phyloP scores from a whole-genome alignment of 1,139 yeast genomes.

The Entelexis paramagnoliae region DNA sequence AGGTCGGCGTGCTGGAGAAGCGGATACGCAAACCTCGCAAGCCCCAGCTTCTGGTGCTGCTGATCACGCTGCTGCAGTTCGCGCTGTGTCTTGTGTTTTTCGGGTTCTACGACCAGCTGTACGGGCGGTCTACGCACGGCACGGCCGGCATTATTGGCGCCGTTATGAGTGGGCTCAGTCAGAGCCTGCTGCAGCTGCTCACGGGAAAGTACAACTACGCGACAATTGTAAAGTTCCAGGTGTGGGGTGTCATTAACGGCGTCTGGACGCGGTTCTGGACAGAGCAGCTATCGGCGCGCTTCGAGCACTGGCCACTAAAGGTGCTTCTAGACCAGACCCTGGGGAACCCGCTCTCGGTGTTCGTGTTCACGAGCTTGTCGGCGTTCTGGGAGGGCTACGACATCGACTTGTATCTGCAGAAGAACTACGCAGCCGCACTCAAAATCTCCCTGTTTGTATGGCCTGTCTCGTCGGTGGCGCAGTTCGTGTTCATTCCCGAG shows the following conservation, averaged over 20 bases:
- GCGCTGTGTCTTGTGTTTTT: constrained; percentile 19
- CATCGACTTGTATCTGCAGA: constrained; percentile 29
- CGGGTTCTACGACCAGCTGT: constrained; percentile 25
- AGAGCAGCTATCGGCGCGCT: constrained; percentile 26
- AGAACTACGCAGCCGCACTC: constrained; percentile 27
- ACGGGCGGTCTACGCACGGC: constrained; percentile 27
- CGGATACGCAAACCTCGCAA: constrained; percentile 22
- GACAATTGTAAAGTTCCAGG: constrained; percentile 30
- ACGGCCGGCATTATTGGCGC: constrained; percentile 31
- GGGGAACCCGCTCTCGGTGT: constrained; percentile 32
- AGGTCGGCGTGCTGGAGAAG: constrained; percentile 23
- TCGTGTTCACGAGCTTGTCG: constrained; percentile 29
- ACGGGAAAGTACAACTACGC: constrained; percentile 22
- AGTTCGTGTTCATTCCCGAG: constrained; percentile 29
- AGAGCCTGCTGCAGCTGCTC: constrained; percentile 30
- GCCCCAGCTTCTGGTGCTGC: constrained; percentile 17
- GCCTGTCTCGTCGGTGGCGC: constrained; percentile 32
- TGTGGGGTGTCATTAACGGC: constrained; percentile 34
- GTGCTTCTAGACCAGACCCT: constrained; percentile 30
- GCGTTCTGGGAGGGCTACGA: constrained; percentile 34
- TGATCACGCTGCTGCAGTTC: constrained; percentile 16
- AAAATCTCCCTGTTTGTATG: constrained; percentile 31
- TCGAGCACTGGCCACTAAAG: constrained; percentile 25
- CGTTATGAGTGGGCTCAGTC: constrained; percentile 31
- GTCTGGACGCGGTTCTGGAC: constrained; percentile 35